A percentile compares a stretch with the other conserved stretches of the same genome.
Evolutionary conservation across 2,329 filamentous ascomycete genomes (phyloP).

Genomic region (Colletotrichum abscissum): DNA sequence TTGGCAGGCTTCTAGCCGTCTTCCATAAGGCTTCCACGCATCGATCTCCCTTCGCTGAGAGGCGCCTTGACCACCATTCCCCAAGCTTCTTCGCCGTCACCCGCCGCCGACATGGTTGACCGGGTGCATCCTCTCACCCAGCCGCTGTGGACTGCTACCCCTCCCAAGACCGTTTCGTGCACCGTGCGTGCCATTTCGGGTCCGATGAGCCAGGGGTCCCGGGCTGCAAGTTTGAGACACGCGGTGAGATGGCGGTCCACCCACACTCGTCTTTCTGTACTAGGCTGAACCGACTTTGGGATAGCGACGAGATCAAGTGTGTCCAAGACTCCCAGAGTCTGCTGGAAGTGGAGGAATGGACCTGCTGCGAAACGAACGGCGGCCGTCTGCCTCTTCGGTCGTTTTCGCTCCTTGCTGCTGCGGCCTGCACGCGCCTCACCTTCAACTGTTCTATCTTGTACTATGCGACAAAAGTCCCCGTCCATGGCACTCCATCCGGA

Average conservation of each 20-base stretch:
- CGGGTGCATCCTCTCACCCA: conserved; percentile 28
- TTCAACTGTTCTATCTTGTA: neutral
- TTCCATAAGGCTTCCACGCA: conserved; percentile 25
- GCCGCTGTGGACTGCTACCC: conserved; percentile 17
- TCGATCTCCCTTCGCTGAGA: neutral
- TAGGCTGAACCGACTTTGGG: conserved; percentile 8
- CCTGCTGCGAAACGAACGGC: conserved; percentile 13
- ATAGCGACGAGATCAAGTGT: neutral
- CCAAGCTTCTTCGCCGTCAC: conserved; percentile 13
- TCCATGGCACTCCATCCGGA: too few species aligned
- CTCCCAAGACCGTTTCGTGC: neutral
- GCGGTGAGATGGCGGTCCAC: conserved; percentile 28
- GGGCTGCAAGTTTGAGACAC: conserved; percentile 29
- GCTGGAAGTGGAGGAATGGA: neutral
- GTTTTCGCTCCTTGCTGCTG: conserved; percentile 14
- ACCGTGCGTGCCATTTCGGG: conserved; percentile 16
- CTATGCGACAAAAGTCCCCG: neutral
- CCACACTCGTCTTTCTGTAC: conserved; percentile 9
- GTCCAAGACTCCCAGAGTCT: neutral
- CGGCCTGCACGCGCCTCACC: conserved; percentile 8
- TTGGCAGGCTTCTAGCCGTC: conserved; percentile 22
- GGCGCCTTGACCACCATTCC: conserved; percentile 8
- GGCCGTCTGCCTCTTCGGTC: neutral
- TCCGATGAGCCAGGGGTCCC: conserved; percentile 25
- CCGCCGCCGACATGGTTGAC: conserved; percentile 10